Evolutionary conservation across 2,329 filamentous ascomycete genomes (phyloP).

Genomic region (Graphilbum ipis-grandicollis): DNA sequence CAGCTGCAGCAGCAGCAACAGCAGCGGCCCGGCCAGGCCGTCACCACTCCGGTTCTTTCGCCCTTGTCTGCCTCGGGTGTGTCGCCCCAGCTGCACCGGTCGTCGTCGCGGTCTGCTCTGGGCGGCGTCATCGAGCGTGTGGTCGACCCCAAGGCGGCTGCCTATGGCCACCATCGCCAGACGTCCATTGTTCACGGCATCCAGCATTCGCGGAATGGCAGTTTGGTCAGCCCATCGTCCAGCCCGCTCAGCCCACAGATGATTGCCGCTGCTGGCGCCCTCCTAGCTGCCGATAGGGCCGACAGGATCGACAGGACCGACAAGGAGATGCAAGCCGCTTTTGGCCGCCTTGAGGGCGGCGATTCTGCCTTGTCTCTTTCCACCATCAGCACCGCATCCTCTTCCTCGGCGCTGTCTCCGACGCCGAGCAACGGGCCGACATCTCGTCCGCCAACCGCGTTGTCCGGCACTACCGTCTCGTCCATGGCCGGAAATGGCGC

Average conservation of each 20-base stretch:
- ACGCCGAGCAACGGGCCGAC: neutral
- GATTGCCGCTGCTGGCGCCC: constrained; percentile 50
- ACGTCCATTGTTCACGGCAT: constrained; percentile 95
- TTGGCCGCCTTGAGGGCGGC: constrained; percentile 23
- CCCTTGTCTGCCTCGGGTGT: constrained; percentile 11
- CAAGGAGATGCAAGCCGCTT: constrained; percentile 25
- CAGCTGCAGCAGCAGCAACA: constrained; percentile 4
- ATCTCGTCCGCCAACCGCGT: constrained; percentile 27
- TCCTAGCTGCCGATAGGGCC: constrained; percentile 31
- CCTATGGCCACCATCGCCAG: constrained; percentile 82
- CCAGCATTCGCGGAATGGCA: constrained; percentile 83
- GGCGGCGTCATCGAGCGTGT: constrained; percentile 30
- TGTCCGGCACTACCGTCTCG: constrained; percentile 24
- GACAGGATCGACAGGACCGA: constrained; percentile 29
- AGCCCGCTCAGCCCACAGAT: constrained; percentile 81
- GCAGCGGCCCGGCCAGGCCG: constrained; percentile 10
- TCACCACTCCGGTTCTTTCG: constrained; percentile 11
- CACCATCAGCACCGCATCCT: constrained; percentile 18
- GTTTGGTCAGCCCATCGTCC: constrained; percentile 59
- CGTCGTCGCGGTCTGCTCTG: constrained; percentile 21
- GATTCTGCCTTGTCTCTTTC: too few species aligned
- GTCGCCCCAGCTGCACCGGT: constrained; percentile 22
- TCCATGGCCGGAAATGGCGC: constrained; percentile 2
- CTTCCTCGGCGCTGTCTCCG: constrained; percentile 6
- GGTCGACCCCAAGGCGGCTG: constrained; percentile 35